Conservation (phyloP, 768 basidiomycete species). For the Pleurotus pulmonarius region DNA sequence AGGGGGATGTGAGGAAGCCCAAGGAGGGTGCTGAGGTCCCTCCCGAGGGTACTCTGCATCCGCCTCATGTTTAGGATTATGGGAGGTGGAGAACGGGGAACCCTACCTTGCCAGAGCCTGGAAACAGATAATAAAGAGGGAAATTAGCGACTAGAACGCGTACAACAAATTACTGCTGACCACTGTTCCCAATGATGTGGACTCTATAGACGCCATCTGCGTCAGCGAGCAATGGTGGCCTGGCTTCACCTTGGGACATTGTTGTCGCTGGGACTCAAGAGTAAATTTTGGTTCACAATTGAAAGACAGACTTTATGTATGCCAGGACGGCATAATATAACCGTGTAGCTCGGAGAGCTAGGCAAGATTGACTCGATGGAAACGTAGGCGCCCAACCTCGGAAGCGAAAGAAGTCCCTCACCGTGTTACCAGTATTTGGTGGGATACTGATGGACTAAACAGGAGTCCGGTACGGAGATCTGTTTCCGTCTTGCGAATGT, state of each 20-base stretch:
- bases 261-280: too few species aligned
- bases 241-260: neutral
- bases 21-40: constrained; percentile 38
- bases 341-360: too few species aligned
- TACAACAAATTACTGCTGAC: constrained; percentile 23
- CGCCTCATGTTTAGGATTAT: neutral
- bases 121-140: neutral
- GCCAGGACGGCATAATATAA: too few species aligned
- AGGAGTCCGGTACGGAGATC: too few species aligned
- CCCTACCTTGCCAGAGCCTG: constrained; percentile 29
- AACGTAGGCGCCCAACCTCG: too few species aligned
- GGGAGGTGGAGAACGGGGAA: neutral
- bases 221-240: constrained; percentile 40
- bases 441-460: too few species aligned
- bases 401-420: too few species aligned
- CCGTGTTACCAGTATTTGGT: too few species aligned
- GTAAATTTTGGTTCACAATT: too few species aligned
- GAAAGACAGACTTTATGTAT: too few species aligned
- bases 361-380: too few species aligned
- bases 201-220: constrained; percentile 42
- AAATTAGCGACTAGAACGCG: neutral
- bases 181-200: constrained; percentile 49
- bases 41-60: constrained; percentile 44
- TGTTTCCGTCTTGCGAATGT: too few species aligned
- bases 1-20: constrained; percentile 42